Base-by-base conservation (phyloP, 1,284 basidiomycete genomes). In the Naganishia sp. region DNA sequence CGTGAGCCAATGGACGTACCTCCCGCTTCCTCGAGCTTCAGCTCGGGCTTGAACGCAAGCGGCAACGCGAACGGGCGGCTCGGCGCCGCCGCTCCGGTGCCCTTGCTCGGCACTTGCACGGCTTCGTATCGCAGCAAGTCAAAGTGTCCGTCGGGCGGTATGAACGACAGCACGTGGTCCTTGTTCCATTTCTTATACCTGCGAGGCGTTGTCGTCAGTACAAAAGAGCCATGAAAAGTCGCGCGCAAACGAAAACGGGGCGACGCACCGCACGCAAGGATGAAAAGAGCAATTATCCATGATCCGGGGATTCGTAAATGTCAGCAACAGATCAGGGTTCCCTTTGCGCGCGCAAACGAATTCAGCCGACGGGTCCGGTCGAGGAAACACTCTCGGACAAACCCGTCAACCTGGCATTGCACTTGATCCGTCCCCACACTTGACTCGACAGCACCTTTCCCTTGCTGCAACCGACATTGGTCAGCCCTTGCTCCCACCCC, bases 121-220 rank as follows among this genome's bases (percentile, higher is more conserved):
- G 59, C 59, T 43, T 61, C 59, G 75, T 96, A 97, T 73, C 93
- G 90, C 77, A 90, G 86, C 33, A 97, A 82, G 46, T 86, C 86
- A 79, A 97, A 98, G 69, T 86, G 86, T 11, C 94, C 94, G 74
- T 98, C 94, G 1, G 94, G 94, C 3, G 94, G 94, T 50, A 98
- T 87, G 76, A 98, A 98, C 1, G 92, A 94, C 61, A 98, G 82
- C 0, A 85, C 81, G 70, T 86, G 87, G 74, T 92, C 89, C 56
- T 88, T 86, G 53, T 85, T 82, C 90, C 92, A 96, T 63, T 88
- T 87, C 72, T 86, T 86, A 59, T 93, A 82, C 43, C 92, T 92
- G 65, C 7, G 10, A 13, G 36, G 36, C 36, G 36, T 0, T 9
- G 13, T 13, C 7, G 13, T 49, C 10, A 49, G 55, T 65, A n/a